These are phyloP conservation scores for Drechslerella coelobrocha DNA, from an alignment of 2,329 filamentous ascomycete genomes.

Conservation along the genomic window DNA sequence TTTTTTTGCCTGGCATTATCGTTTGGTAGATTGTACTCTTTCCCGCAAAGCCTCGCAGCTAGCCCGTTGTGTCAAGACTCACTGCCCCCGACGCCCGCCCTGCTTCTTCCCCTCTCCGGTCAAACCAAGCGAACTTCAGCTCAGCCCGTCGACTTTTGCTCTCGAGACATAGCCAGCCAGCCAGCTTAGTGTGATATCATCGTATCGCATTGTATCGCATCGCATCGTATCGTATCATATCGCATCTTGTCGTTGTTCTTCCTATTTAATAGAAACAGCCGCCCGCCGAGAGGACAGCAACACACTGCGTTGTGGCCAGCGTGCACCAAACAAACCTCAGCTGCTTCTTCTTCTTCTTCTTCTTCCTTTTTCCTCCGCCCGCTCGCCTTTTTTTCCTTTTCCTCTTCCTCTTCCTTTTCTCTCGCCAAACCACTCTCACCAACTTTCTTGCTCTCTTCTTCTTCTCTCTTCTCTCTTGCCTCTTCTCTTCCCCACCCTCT, in stretches of 20 bases:
- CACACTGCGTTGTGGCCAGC: background rate
- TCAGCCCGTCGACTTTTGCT: background rate
- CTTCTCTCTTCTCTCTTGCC: constrained; percentile 1
- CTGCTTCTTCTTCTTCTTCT: background rate
- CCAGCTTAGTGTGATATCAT: background rate
- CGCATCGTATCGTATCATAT: background rate
- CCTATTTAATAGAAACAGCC: background rate
- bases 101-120: background rate
- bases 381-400: constrained; percentile 12
- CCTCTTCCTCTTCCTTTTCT: background rate
- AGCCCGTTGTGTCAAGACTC: too few relatives aligned
- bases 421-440: background rate
- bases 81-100: background rate
- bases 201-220: background rate
- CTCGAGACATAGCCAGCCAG: background rate
- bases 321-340: background rate
- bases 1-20: too few relatives aligned
- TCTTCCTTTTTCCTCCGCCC: background rate
- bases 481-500: constrained; percentile 5
- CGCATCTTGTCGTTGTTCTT: background rate
- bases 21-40: too few relatives aligned
- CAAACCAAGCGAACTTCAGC: background rate
- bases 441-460: constrained; percentile 6
- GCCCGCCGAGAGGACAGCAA: too few relatives aligned
- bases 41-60: too few relatives aligned